Base-by-base conservation (phyloP, 2,329 filamentous ascomycete genomes). In the Verruconis gallopava region DNA sequence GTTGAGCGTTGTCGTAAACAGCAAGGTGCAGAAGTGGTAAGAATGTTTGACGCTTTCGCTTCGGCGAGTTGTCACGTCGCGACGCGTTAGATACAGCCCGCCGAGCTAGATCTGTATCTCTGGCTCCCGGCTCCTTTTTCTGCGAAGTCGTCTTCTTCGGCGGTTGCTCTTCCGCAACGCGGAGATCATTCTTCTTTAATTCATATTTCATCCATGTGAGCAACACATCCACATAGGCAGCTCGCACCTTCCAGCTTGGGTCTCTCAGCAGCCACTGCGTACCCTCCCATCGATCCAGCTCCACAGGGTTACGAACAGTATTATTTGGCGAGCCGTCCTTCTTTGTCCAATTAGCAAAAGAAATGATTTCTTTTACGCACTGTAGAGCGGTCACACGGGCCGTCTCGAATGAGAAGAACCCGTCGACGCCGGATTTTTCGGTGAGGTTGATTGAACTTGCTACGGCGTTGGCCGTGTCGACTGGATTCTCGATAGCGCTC, bases 211-310 rank as follows among this genome's bases (percentile, higher is more conserved):
- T 68, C 86, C 89, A 98, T 1, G 82, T 83, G 32, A 84, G 60
- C 13, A 96, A 61, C 3, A 85, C 83, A 58, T 93, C 85, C 4
- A 79, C 75, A 51, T 96, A 98, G 1, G 86, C 84, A 55, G 80
- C 80, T 42, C 88, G 77, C 22, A 96, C 86, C 21, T 76, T 71
- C 21, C 76, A 76, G 52, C 88, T 80, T 1, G 76, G 71, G 53
- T 95, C 89, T 28, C 82, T 78, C 15, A 96, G 65, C 35, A 96
- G 73, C 84, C 85, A 94, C 47, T 95, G 85, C 0, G 88, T 94
- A n/a, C 85, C 85, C 59, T 96, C 88, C 91, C 91, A 98, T 0
- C 88, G 81, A 42, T 82, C 74, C 5, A 93, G 70, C 0, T 83
- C 79, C 1, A 93, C 83, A 32, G 71, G 75, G 56, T 81, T 84